Evolutionary conservation across 2,329 filamentous ascomycete species (phyloP), one percentile per base, ranked within the genome.

Genomic region (Chaetoscypha palmicola): DNA sequence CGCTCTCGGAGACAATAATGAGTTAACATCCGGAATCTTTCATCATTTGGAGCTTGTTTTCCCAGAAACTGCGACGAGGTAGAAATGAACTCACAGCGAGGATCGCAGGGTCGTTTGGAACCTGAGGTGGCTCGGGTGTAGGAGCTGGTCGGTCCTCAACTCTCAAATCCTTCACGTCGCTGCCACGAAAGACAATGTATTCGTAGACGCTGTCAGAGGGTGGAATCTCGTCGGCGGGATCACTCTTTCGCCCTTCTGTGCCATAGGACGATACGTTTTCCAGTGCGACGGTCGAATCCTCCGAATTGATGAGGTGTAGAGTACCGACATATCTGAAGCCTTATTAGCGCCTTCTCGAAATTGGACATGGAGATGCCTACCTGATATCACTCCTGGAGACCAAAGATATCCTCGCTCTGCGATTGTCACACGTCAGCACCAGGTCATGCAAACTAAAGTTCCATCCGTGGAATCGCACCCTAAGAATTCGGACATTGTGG

Each of bases 21-120:
- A 69, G 68, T 94, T 94, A 87, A 92, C 87, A 95, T 95, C 90
- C 90, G 89, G 77, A 83, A 86, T 94, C 70, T 70, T 92, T 94
- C 86, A 88, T 95, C 90, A 95, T 79, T 59, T 58, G 66, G 69
- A 71, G 53, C 21, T 21, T 28, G 32, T 22, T 34, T 31, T 37
- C 22, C 46, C 31, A 31, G 46, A 48, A 45, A 45, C 40, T 20
- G 52, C 35, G 41, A 37, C 45, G 45, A 30, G 14, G 19, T 31
- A 37, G 32, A 41, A 41, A 14, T 33, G 23, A 16, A 90, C 92
- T 88, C 83, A 98, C 92, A 64, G 87, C 88, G 54, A 98, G 79
- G 61, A 98, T 97, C 42, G 92, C 92, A 61, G 92, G 92, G 68
- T 98, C 92, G 69, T 95, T 86, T 5, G 90, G 90, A 59, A 95